Evolutionary conservation across 2,329 filamentous ascomycete species (phyloP).

Genomic region (Mollisiaceae sp.): DNA sequence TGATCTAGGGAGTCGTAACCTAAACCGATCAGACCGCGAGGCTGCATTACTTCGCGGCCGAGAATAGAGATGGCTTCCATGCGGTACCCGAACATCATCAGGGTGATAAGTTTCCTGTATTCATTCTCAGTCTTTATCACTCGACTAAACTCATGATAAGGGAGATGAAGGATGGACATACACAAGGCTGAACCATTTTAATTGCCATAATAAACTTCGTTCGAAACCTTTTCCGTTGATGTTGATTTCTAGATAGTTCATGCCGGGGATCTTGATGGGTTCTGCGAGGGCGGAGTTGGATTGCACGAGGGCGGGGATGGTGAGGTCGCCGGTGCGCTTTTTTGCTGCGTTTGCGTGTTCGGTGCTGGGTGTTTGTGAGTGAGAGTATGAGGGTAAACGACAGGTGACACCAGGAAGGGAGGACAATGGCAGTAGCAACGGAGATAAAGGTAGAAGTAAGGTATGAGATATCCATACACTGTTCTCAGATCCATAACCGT

Average conservation of each 20-base stretch:
- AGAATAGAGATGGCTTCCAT: conserved; percentile 73
- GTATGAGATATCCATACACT: conserved; percentile 53
- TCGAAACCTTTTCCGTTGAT: conserved; percentile 76
- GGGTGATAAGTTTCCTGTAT: conserved; percentile 60
- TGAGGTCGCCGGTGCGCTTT: conserved; percentile 58
- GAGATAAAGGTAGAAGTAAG: not conserved
- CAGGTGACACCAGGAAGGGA: too few relatives aligned
- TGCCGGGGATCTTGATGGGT: conserved; percentile 65
- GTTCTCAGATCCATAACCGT: conserved; percentile 82
- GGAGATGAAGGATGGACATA: conserved; percentile 43
- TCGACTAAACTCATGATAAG: not conserved
- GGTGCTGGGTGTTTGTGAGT: conserved; percentile 54
- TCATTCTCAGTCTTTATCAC: not conserved
- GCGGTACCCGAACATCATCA: conserved; percentile 71
- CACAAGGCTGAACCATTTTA: conserved; percentile 71
- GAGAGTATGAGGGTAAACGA: not conserved
- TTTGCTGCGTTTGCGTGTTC: conserved; percentile 73
- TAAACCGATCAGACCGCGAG: conserved; percentile 73
- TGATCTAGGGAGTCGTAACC: conserved; percentile 71
- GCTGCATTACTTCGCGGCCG: conserved; percentile 71
- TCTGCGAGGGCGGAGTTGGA: conserved; percentile 58
- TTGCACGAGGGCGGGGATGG: conserved; percentile 50
- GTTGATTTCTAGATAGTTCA: conserved; percentile 70
- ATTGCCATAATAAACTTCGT: conserved; percentile 66
- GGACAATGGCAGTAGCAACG: too few relatives aligned